phyloP scores from a whole-genome alignment of 371 early-diverging fungal genomes.

The Mucor velutinosus region DNA sequence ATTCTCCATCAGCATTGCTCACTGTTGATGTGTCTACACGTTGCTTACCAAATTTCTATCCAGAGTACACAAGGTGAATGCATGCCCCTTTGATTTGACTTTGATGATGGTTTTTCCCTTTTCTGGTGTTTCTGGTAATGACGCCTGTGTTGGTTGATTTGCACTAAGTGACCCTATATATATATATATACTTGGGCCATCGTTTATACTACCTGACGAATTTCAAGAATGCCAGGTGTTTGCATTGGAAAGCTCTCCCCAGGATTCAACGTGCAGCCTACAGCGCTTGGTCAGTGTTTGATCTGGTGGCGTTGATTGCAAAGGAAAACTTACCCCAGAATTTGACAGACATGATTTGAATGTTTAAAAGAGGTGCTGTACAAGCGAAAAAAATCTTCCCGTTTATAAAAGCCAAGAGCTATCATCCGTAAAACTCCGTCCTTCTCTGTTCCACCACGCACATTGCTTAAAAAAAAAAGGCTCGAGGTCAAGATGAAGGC shows the following conservation, averaged over 20 bases:
- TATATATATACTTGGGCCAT: neutral
- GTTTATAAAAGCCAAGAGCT: neutral
- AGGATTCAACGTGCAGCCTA: slow-evolving; percentile 7
- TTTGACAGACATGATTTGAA: neutral
- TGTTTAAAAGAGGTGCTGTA: neutral
- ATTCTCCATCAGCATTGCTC: neutral
- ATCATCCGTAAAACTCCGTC: neutral
- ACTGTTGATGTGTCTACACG: neutral
- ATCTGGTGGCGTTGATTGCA: neutral
- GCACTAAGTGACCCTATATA: neutral
- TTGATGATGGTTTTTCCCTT: slow-evolving; percentile 20
- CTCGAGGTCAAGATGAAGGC: neutral
- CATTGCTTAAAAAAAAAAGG: too few species aligned
- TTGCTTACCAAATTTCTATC: slow-evolving; percentile 9
- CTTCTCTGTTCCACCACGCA: neutral
- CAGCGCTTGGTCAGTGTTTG: too few species aligned
- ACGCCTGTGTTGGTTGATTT: neutral
- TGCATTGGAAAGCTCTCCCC: slow-evolving; percentile 7
- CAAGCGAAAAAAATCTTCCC: neutral
- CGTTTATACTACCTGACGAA: slow-evolving; percentile 5
- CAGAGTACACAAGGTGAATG: slow-evolving; percentile 20
- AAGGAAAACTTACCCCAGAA: slow-evolving; percentile 4
- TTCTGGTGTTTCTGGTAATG: neutral
- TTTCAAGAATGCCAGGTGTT: neutral
- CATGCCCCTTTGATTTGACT: slow-evolving; percentile 6